These are phyloP conservation scores for Kwoniella mangroviensis DNA, from an alignment of 768 basidiomycete genomes.

Conservation along the genomic window DNA sequence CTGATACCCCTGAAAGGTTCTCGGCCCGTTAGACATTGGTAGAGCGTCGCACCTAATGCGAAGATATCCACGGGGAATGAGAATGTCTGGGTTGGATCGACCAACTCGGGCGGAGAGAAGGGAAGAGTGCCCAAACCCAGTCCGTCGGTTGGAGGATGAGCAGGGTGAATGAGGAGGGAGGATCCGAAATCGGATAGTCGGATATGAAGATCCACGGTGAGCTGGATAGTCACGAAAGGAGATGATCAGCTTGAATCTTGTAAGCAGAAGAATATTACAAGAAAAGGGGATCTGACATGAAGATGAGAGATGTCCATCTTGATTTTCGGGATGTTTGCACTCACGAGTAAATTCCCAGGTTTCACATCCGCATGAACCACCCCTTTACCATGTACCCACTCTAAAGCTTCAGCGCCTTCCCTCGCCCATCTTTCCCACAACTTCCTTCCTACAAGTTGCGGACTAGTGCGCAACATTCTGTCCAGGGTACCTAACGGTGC, in stretches of 20 bases:
- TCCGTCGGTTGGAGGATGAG: slow-evolving; percentile 54
- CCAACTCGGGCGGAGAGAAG: slow-evolving; percentile 60
- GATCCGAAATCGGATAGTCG: slow-evolving; percentile 61
- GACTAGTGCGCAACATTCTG: slow-evolving; percentile 46
- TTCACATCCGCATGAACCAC: slow-evolving; percentile 62
- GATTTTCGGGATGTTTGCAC: slow-evolving; percentile 10
- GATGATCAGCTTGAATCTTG: background rate
- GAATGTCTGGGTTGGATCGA: slow-evolving; percentile 57
- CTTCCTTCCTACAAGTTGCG: slow-evolving; percentile 41
- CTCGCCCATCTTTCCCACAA: slow-evolving; percentile 56
- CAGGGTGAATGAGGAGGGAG: slow-evolving; percentile 56
- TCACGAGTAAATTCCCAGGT: slow-evolving; percentile 57
- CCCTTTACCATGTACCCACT: slow-evolving; percentile 57
- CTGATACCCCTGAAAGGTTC: slow-evolving; percentile 58
- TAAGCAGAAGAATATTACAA: background rate
- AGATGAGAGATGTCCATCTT: background rate
- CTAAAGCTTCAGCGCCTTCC: slow-evolving; percentile 53
- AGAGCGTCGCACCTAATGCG: slow-evolving; percentile 60
- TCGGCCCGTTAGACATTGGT: slow-evolving; percentile 56
- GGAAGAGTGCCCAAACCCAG: slow-evolving; percentile 60
- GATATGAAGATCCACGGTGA: slow-evolving; percentile 52
- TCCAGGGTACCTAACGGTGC: slow-evolving; percentile 52
- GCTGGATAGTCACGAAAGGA: slow-evolving; percentile 17
- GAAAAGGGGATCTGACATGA: background rate
- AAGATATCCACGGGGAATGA: slow-evolving; percentile 60